Conservation (phyloP, 495 filamentous ascomycete genomes). For the Xylaria scruposa region DNA sequence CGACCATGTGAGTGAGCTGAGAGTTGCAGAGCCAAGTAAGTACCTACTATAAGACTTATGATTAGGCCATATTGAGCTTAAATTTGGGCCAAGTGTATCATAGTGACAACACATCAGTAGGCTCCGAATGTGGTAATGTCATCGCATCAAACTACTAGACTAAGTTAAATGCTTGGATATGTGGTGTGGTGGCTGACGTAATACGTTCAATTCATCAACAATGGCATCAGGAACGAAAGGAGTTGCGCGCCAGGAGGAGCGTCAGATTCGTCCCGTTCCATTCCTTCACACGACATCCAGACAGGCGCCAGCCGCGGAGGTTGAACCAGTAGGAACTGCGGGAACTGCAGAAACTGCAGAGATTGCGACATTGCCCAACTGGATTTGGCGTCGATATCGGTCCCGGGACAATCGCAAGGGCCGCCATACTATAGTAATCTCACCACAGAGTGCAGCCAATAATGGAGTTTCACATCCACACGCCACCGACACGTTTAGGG, state of each 20-base stretch:
- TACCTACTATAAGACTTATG: background rate
- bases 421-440: constrained; percentile 63
- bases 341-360: background rate
- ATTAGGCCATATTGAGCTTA: background rate
- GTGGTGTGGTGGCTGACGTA: constrained; percentile 12
- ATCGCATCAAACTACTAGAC: constrained; percentile 11
- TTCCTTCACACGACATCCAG: constrained; percentile 2
- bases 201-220: background rate
- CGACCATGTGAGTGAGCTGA: constrained; percentile 10
- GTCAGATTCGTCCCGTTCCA: background rate
- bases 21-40: constrained; percentile 10
- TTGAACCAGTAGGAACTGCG: background rate
- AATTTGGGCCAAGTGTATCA: background rate
- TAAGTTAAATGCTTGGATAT: background rate
- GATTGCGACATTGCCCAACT: background rate
- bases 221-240: constrained; percentile 8
- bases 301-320: background rate
- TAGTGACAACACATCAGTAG: background rate
- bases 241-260: constrained; percentile 1
- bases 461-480: constrained; percentile 47
- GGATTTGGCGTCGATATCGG: constrained; percentile 49
- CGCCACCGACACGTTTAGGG: constrained; percentile 50
- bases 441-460: constrained; percentile 36
- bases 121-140: background rate
- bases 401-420: constrained; percentile 76